Percentiles rank a stretch among this genome's conserved stretches.
Conservation (phyloP, 129 eudicot species). For the Smallanthus sonchifolius region DNA sequence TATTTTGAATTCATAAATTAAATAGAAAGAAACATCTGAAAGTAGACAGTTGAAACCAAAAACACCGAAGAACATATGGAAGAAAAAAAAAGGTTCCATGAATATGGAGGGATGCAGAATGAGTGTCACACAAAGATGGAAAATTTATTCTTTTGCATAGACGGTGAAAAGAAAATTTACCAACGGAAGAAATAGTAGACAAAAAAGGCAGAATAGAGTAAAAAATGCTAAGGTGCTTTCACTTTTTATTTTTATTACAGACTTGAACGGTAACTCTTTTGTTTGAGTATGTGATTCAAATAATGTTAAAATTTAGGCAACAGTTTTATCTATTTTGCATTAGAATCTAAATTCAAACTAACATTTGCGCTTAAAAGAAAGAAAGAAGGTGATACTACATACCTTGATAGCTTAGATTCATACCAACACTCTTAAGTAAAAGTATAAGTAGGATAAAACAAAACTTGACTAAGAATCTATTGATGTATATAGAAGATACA, state of each 20-base stretch:
- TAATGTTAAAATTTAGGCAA: not conserved
- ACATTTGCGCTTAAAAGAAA: not conserved
- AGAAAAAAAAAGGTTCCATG: not conserved
- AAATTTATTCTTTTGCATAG: not conserved
- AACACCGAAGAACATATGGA: not conserved
- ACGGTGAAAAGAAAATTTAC: not conserved
- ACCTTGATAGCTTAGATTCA: not conserved
- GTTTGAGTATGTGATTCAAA: not conserved
- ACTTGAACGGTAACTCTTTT: not conserved
- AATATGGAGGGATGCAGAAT: not conserved
- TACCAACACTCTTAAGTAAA: not conserved
- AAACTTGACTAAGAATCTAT: slow-evolving; percentile 1
- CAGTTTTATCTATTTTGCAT: not conserved
- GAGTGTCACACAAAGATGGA: not conserved
- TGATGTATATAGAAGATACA: not conserved
- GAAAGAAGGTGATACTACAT: not conserved
- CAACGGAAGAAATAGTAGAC: not conserved
- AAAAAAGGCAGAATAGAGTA: not conserved
- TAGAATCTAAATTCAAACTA: not conserved
- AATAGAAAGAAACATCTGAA: not conserved
- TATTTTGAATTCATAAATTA: not conserved
- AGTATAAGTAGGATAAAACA: not conserved
- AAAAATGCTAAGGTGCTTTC: not conserved
- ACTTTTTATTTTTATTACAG: not conserved
- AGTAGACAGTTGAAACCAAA: not conserved